phyloP scores from a whole-genome alignment of 495 filamentous ascomycete genomes.

The Tuber brumale region DNA sequence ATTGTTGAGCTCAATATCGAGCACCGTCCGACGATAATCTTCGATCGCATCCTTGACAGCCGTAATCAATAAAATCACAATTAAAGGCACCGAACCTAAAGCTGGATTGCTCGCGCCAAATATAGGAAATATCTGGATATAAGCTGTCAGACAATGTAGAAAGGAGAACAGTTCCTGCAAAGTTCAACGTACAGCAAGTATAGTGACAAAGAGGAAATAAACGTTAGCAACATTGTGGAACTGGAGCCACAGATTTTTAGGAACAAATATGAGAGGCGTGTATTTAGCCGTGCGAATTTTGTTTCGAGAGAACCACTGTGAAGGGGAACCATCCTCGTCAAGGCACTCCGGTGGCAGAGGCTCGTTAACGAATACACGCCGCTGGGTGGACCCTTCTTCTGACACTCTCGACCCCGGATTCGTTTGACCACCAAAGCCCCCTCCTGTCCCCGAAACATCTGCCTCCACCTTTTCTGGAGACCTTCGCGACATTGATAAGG shows the following conservation, averaged over 20 bases:
- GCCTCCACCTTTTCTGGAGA: conserved; percentile 38
- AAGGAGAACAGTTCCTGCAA: conserved; percentile 7
- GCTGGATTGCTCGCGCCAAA: conserved; percentile 90
- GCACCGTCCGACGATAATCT: conserved; percentile 85
- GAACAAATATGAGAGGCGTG: conserved; percentile 90
- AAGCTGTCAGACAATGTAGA: conserved; percentile 17
- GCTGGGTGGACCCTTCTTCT: conserved; percentile 44
- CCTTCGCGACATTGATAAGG: conserved; percentile 32
- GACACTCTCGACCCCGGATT: conserved; percentile 40
- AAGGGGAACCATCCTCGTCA: conserved; percentile 75
- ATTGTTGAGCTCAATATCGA: conserved; percentile 94
- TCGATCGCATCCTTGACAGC: conserved; percentile 96
- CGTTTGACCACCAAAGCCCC: conserved; percentile 25
- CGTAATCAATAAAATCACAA: conserved; percentile 88
- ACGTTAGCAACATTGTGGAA: conserved; percentile 99
- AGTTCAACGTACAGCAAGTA: conserved; percentile 68
- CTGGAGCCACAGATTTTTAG: conserved; percentile 93
- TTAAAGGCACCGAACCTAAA: conserved; percentile 82
- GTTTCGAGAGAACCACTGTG: conserved; percentile 69
- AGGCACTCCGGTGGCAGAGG: conserved; percentile 69
- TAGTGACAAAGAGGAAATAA: conserved; percentile 94
- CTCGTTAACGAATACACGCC: conserved; percentile 76
- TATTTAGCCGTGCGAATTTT: conserved; percentile 98
- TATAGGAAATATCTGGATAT: conserved; percentile 79
- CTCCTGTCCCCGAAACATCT: conserved; percentile 41